Evolutionary conservation across 2,329 filamentous ascomycete genomes (phyloP).

Genomic region (Kalaharituber pfeilii): DNA sequence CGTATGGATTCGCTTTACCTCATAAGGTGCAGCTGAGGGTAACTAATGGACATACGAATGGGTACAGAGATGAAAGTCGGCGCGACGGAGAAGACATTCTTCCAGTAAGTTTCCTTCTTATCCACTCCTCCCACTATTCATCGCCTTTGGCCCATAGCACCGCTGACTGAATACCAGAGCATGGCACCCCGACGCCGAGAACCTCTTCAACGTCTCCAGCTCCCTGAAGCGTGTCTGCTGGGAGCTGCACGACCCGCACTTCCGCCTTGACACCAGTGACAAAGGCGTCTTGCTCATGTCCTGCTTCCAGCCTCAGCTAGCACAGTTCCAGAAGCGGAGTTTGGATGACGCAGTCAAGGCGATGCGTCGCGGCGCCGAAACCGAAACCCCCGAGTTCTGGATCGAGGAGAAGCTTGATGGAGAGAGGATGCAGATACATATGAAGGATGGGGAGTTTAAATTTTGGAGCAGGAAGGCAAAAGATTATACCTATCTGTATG

Average conservation of each 20-base stretch:
- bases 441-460: conserved; percentile 65
- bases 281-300: conserved; percentile 69
- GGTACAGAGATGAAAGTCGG: conserved; percentile 44
- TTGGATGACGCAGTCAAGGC: conserved; percentile 59
- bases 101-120: conserved; percentile 34
- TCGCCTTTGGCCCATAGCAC: background rate
- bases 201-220: conserved; percentile 74
- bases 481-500: conserved; percentile 90
- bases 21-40: no score
- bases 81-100: conserved; percentile 74
- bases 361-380: conserved; percentile 28
- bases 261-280: conserved; percentile 55
- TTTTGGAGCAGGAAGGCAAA: conserved; percentile 97
- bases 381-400: conserved; percentile 68
- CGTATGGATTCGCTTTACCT: no score
- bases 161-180: conserved; percentile 25
- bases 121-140: no score
- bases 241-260: conserved; percentile 61
- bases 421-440: conserved; percentile 92
- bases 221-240: conserved; percentile 83
- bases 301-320: conserved; percentile 90
- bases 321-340: conserved; percentile 71
- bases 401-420: conserved; percentile 97
- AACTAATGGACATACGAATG: no score
- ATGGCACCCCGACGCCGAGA: conserved; percentile 64